These are phyloP conservation scores for Ustilago trichophora DNA, from an alignment of 1,284 basidiomycete genomes.

Conservation along the genomic window DNA sequence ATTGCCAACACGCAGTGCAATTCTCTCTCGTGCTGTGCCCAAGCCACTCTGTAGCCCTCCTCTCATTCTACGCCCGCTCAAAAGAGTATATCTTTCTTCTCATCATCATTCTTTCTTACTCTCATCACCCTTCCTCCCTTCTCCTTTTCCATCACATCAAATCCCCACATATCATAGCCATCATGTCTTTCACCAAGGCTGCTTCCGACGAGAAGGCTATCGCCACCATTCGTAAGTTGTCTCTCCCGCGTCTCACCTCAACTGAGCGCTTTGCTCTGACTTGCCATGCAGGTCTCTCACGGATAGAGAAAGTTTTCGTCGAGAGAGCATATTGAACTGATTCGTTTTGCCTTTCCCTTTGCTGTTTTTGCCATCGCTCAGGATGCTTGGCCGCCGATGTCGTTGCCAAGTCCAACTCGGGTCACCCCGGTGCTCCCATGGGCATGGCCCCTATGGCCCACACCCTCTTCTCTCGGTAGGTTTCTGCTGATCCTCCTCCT, in stretches of 20 bases:
- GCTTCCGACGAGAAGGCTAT: slow-evolving; percentile 59
- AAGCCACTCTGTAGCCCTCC: too few relatives aligned
- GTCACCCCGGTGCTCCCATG: slow-evolving; percentile 69
- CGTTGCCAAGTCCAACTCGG: slow-evolving; percentile 75
- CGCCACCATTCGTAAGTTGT: slow-evolving; percentile 57
- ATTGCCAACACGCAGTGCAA: too few relatives aligned
- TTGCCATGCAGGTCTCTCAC: too few relatives aligned
- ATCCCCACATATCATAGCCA: slow-evolving; percentile 5
- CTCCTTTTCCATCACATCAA: neutral
- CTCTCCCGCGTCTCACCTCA: neutral
- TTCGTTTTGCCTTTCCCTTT: too few relatives aligned
- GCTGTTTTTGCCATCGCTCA: slow-evolving; percentile 5
- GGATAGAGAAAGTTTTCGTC: too few relatives aligned
- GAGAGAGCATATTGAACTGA: too few relatives aligned
- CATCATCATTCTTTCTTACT: too few relatives aligned
- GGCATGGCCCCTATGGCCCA: slow-evolving; percentile 88
- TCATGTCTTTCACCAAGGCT: slow-evolving; percentile 53
- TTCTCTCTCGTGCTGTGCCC: too few relatives aligned
- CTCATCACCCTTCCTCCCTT: slow-evolving; percentile 8
- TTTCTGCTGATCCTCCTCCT: too few relatives aligned
- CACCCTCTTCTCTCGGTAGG: slow-evolving; percentile 80
- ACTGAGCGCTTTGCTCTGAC: too few relatives aligned
- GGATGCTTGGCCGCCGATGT: slow-evolving; percentile 59
- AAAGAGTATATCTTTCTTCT: slow-evolving; percentile 10
- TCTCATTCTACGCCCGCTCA: too few relatives aligned